Evolutionary conservation across 371 early-diverging fungal genomes (phyloP).

Genomic region (Apophysomyces sp.): DNA sequence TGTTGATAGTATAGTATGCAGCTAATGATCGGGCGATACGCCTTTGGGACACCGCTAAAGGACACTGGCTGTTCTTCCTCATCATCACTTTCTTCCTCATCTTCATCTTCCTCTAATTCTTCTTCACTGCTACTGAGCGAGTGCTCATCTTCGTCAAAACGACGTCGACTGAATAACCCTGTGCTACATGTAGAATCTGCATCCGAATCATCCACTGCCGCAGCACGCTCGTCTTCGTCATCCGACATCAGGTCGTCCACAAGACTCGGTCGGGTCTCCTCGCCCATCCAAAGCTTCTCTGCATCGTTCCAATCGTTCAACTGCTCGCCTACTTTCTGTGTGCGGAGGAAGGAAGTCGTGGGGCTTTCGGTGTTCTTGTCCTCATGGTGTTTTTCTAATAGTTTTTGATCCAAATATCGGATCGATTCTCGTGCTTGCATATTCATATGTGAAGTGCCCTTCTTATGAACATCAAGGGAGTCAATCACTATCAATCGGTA

Average conservation of each 20-base stretch:
- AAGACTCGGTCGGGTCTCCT: constrained; percentile 21
- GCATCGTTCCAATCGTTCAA: constrained; percentile 53
- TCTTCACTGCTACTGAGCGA: constrained; percentile 11
- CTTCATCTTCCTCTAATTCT: constrained; percentile 9
- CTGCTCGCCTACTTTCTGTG: constrained; percentile 49
- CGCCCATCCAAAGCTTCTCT: constrained; percentile 49
- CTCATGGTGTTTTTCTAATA: constrained; percentile 9
- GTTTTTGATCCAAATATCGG: constrained; percentile 69
- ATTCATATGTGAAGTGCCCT: constrained; percentile 62
- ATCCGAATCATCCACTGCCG: constrained; percentile 15
- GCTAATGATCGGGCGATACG: constrained; percentile 38
- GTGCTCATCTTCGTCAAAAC: constrained; percentile 13
- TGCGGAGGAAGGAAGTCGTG: constrained; percentile 34
- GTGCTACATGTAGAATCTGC: constrained; percentile 19
- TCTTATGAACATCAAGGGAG: constrained; percentile 69
- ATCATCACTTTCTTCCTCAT: constrained; percentile 14
- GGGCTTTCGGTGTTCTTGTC: constrained; percentile 2
- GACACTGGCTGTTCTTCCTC: constrained; percentile 16
- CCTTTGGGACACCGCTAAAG: constrained; percentile 32
- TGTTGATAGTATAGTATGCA: constrained; percentile 41
- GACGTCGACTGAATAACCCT: constrained; percentile 26
- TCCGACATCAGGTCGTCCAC: constrained; percentile 23
- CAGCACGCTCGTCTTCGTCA: constrained; percentile 18
- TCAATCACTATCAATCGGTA: constrained; percentile 54
- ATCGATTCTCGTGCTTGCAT: constrained; percentile 74